Conservation (phyloP, 2,329 filamentous ascomycete genomes). For the Davidsoniella virescens region DNA sequence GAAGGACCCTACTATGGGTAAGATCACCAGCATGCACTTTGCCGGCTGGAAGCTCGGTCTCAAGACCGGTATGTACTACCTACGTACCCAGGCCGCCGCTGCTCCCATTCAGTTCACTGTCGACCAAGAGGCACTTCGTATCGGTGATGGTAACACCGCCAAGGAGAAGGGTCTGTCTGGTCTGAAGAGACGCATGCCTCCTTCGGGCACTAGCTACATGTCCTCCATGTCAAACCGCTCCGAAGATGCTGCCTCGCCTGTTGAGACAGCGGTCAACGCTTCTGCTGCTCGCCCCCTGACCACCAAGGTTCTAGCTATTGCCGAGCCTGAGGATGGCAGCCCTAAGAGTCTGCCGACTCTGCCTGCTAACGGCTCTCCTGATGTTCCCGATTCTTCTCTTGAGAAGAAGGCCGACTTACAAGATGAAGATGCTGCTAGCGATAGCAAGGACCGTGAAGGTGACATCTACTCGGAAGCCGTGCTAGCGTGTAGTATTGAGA, state of each 20-base stretch:
- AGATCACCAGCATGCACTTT: conserved; percentile 99
- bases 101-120: conserved; percentile 98
- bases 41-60: conserved; percentile 96
- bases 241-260: conserved; percentile 44
- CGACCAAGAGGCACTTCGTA: conserved; percentile 85
- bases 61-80: conserved; percentile 99
- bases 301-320: conserved; percentile 52
- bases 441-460: conserved; percentile 59
- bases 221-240: conserved; percentile 47
- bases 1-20: conserved; percentile 98
- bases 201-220: conserved; percentile 35
- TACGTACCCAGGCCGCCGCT: conserved; percentile 91
- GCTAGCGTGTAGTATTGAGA: conserved; percentile 90
- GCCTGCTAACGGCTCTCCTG: conserved; percentile 47
- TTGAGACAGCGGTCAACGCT: conserved; percentile 28
- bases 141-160: conserved; percentile 64
- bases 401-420: conserved; percentile 38
- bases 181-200: conserved; percentile 53
- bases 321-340: conserved; percentile 48
- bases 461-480: conserved; percentile 95
- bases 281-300: conserved; percentile 45
- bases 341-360: conserved; percentile 64
- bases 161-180: conserved; percentile 33
- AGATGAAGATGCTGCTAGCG: conserved; percentile 56
- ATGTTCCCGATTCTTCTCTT: conserved; percentile 42